Evolutionary conservation across 2,329 filamentous ascomycete genomes (phyloP), one percentile per base, ranked within the genome.

Genomic region (Passalora sequoiae): DNA sequence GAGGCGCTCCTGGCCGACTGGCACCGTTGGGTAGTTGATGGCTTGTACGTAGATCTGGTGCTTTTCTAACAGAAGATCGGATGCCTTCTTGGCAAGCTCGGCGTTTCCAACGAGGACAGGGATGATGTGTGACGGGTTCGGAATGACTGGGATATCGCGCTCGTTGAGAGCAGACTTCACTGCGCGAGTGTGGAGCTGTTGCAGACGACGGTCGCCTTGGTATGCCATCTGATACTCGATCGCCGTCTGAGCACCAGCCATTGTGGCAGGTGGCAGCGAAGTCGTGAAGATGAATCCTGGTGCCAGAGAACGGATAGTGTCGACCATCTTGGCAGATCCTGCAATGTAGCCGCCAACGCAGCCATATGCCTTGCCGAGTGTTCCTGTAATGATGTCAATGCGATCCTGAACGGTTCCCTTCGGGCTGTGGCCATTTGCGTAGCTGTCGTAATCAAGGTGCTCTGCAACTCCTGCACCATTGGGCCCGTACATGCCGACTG

Each of bases 221-320:
- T 94, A 84, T 38, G 74, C 74, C 71, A 87, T 84, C 67, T 97
- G 92, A 65, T 97, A 96, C 62, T 96, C 86, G 59, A 98, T 97
- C 25, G 92, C 89, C 1, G 87, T 76, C 64, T 83, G 80, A 16
- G 92, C 92, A 42, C 92, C 92, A 15, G 92, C 89, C 92, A 98
- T 98, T 50, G 89, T 94, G 10, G 92, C 89, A 0, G 92, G 92
- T 3, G 92, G 92, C 9, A 98, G 80, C 7, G 89, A 94, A 4
- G 92, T 98, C 35, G 92, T 98, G 73, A 98, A 98, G 67, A 98
- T 98, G 72, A 98, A 98, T 20, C 92, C 92, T 3, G 92, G 89
- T 1, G 92, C 92, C 29, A 97, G 80, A 6, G 92, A 97, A 40
- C 92, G 86, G 59, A 98, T 86, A 49, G 87, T 85, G 67, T 98